Evolutionary conservation across 106 monocot genomes (phyloP), one percentile per base, ranked within the genome.

Genomic region (Dendrobium nobile): DNA sequence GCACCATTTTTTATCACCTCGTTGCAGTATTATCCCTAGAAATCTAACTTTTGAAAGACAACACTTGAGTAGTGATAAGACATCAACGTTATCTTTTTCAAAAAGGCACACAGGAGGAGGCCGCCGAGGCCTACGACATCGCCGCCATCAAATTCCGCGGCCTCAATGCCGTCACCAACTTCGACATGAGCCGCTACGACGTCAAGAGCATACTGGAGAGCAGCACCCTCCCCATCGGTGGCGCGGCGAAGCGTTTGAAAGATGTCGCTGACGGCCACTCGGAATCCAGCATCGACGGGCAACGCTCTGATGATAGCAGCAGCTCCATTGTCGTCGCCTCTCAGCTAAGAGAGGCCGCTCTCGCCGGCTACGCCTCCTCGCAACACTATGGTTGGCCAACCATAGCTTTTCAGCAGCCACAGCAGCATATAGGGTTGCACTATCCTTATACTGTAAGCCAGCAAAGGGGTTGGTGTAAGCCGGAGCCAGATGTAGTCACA

Each of bases 91-190:
- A 93, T 93, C 7, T 93, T 93, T 88, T 96, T 92, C 73, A 90
- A 93, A 83, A 96, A 97, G 98, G 95, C 82, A 99, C 98, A 6
- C 98, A 99, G 77, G 98, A 99, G 67, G 98, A 99, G 86, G 98
- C 98, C 0, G 98, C 98, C 0, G 98, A 99, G 85, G 98, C 98
- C 2, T 99, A 99, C 54, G 98, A 99, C 84, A 99, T 99, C 28
- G 98, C 98, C 0, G 98, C 98, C 28, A 99, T 99, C 51, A 99
- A 99, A 55, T 99, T 99, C 86, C 88, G 98, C 2, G 98, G 98
- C 2, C 95, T 95, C 8, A 99, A 87, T 72, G 98, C 98, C 2
- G 98, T 99, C 54, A 99, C 98, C 7, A 99, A 99, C 90, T 99
- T 99, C 77, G 98, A 95, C 73, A 99, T 99, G 98, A 99, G 86